Evolutionary conservation across 1,139 yeast species (phyloP).

Genomic region (Suhomyces bolitotheri): DNA sequence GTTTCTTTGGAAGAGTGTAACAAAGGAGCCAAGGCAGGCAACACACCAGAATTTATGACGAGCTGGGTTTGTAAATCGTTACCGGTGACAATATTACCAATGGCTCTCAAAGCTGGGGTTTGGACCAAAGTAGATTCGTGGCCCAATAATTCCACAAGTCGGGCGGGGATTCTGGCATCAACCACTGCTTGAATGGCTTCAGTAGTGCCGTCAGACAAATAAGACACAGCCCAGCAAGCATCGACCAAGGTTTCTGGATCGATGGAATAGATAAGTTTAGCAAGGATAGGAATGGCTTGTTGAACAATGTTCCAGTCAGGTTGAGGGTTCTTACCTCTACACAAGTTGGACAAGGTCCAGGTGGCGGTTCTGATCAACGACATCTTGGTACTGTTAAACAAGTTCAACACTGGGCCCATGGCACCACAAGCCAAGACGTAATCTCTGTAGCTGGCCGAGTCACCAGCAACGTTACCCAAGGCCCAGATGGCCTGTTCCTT

Average conservation of each 20-base stretch:
- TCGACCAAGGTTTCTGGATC: conserved; percentile 94
- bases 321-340: conserved; percentile 95
- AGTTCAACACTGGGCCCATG: conserved; percentile 78
- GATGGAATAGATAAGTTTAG: conserved; percentile 84
- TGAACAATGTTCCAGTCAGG: conserved; percentile 92
- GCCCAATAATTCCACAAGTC: conserved; percentile 84
- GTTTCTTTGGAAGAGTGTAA: conserved; percentile 86
- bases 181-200: conserved; percentile 96
- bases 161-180: conserved; percentile 92
- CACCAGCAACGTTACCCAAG: conserved; percentile 98
- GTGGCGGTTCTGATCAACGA: conserved; percentile 93
- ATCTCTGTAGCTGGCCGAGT: conserved; percentile 86
- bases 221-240: conserved; percentile 98
- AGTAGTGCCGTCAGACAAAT: conserved; percentile 87
- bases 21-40: conserved; percentile 79
- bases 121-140: conserved; percentile 86
- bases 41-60: conserved; percentile 89
- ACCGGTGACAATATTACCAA: conserved; percentile 97
- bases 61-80: conserved; percentile 93
- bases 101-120: conserved; percentile 96
- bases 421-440: conserved; percentile 83
- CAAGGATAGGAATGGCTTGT: conserved; percentile 86
- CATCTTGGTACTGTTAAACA: conserved; percentile 81
- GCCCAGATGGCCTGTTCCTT: conserved; percentile 99
- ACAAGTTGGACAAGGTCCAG: conserved; percentile 94